Evolutionary conservation across 1,139 yeast species (phyloP), one percentile per base, ranked within the genome.

Genomic region (Zygoascus meyerae): DNA sequence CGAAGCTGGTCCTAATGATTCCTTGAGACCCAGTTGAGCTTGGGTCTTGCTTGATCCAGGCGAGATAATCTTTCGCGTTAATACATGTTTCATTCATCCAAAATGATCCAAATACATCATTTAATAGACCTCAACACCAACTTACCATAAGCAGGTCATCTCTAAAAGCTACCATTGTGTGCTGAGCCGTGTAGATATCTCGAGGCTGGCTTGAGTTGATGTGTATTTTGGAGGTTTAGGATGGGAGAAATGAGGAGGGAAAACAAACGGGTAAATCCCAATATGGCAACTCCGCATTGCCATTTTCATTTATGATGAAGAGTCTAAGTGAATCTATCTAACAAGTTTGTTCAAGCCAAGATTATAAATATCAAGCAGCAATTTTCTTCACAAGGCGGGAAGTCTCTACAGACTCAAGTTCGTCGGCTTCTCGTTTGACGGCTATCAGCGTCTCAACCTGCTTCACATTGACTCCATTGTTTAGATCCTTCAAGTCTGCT

Each of bases 11-110:
- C 85, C 69, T 53, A 86, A 73, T 1, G 86, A 74, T 54, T 90
- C 97, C 46, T 79, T 82, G 38, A 90, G 70, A 1, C 97, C 97
- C 62, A 86, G 82, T 56, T 84, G 83, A 38, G 86, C 86, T 47
- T 83, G 69, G 1, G 97, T 86, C 47, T 75, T 68, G 48, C 70
- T 72, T 2, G 95, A 82, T n/a, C 96, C 95, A 1, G 95, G 87
- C 50, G 86, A 81, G 38, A 90, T 77, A 44, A 89, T 77, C 67
- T 70, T 29, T 5, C 11, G 3, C 2, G 14, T 35, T 35, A 17
- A 29, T 9, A 11, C 7, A 38, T 26, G 18, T n/a, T n/a, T n/a
- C n/a, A n/a, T n/a, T n/a, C n/a, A n/a, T n/a, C n/a, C n/a, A n/a
- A 31, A 18, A n/a, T 17, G 43, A n/a, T 12, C 15, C 14, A 17